Evolutionary conservation across 2,329 filamentous ascomycete genomes (phyloP).

Genomic region (Aureobasidium sp.): DNA sequence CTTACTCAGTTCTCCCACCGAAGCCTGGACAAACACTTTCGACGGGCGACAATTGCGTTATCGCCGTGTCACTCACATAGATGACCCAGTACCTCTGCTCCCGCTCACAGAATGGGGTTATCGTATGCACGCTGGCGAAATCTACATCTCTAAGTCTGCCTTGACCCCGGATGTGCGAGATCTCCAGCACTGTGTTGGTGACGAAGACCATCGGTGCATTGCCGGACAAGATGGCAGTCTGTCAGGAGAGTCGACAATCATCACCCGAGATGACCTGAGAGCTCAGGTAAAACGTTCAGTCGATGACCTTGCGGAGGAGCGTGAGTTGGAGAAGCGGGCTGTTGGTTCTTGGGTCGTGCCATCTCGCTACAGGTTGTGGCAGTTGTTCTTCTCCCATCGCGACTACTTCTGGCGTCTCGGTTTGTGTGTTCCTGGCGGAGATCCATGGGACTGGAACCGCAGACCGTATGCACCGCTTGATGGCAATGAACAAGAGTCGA

Average conservation of each 20-base stretch:
- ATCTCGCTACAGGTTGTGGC: constrained; percentile 70
- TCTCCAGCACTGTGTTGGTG: constrained; percentile 61
- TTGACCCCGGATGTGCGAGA: constrained; percentile 62
- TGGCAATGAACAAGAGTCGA: background rate
- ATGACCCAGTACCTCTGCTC: constrained; percentile 82
- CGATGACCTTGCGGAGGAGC: background rate
- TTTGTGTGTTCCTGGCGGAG: constrained; percentile 60
- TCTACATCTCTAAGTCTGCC: constrained; percentile 67
- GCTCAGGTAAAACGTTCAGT: background rate
- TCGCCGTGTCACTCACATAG: constrained; percentile 72
- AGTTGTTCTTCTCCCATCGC: constrained; percentile 84
- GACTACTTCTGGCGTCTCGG: constrained; percentile 97
- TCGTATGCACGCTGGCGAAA: constrained; percentile 72
- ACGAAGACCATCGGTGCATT: constrained; percentile 64
- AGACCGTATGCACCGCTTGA: background rate
- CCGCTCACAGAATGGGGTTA: constrained; percentile 87
- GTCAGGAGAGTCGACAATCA: constrained; percentile 15
- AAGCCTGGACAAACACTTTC: constrained; percentile 18
- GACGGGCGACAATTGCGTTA: constrained; percentile 37
- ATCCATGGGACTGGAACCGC: constrained; percentile 7
- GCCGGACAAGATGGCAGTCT: constrained; percentile 42
- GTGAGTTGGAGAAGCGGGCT: background rate
- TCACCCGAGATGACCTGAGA: background rate
- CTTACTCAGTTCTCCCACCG: constrained; percentile 13
- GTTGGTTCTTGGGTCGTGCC: constrained; percentile 24